Evolutionary conservation across 768 basidiomycete genomes (phyloP), one percentile per base, ranked within the genome.

Genomic region (Suillus clintonianus): DNA sequence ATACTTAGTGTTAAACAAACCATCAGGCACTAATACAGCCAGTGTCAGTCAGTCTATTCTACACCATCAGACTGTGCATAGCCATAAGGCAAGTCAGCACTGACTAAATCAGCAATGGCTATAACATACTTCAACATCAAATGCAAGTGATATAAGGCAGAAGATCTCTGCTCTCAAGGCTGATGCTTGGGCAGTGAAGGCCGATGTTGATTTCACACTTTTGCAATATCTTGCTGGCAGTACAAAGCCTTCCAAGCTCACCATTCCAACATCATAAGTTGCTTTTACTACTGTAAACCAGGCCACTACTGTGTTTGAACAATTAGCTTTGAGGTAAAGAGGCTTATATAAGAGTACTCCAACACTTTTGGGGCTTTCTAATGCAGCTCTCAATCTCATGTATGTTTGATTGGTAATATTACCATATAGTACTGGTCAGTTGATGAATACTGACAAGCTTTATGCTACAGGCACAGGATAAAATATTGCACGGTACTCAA

Each of bases 371-470:
- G 34, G 30, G 24, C 32, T 36, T 57, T 61, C 37, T 22, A 19
- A 48, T 6, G n/a, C 27, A 8, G 17, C n/a, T 13, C 60, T 61
- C 2, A 4, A 51, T 61, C 11, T 61, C 3, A 24, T 61, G 58
- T 61, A 24, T 61, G 58, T 61, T 61, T n/a, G 30, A 37, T 10
- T 27, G 60, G 45, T 61, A 34, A 50, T 51, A 24, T 53, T 32
- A 34, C 7, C 19, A 11, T 11, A 30, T 14, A 47, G 10, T 22
- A 37, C 5, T 17, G 36, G 19, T 32, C 6, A n/a, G 2, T n/a
- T 39, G 13, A 22, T 36, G 48, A 17, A 50, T 50, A 50, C 15
- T 17, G 27, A 50, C 1, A 0, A 61, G 11, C 32, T n/a, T 14
- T 51, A 27, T 61, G 19, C 10, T 34, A 24, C 48, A 61, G 60